phyloP scores from a whole-genome alignment of 345 rosid genomes.

The Euclidium syriacum region DNA sequence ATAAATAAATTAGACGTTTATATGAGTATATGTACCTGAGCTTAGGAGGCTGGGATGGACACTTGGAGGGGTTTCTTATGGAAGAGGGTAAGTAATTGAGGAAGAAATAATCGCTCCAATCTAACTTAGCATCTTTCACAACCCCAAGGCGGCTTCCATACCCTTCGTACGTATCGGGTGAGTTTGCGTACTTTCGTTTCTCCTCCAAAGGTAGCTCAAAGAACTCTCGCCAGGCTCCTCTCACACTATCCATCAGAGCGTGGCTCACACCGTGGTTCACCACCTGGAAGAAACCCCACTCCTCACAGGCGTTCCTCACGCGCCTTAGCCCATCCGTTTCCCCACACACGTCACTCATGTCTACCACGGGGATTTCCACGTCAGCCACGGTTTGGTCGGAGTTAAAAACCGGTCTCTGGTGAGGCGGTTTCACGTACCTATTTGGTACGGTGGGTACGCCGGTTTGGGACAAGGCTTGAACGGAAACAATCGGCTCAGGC shows the following conservation, averaged over 20 bases:
- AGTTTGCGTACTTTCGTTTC: slow-evolving; percentile 61
- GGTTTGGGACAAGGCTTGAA: slow-evolving; percentile 69
- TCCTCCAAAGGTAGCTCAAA: slow-evolving; percentile 63
- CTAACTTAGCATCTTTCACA: slow-evolving; percentile 72
- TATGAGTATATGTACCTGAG: slow-evolving; percentile 47
- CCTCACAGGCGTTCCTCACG: slow-evolving; percentile 52
- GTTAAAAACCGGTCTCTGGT: slow-evolving; percentile 41
- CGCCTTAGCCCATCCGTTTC: slow-evolving; percentile 24
- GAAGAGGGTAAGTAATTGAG: slow-evolving; percentile 60
- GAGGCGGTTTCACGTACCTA: slow-evolving; percentile 54
- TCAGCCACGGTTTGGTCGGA: background rate
- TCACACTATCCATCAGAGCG: slow-evolving; percentile 40
- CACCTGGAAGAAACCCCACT: slow-evolving; percentile 93
- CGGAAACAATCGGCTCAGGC: slow-evolving; percentile 94
- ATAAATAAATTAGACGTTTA: no score
- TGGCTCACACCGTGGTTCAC: slow-evolving; percentile 81
- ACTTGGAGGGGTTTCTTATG: slow-evolving; percentile 48
- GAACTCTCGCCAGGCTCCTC: slow-evolving; percentile 67
- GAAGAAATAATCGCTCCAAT: slow-evolving; percentile 92
- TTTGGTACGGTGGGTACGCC: slow-evolving; percentile 50
- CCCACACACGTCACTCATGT: slow-evolving; percentile 33
- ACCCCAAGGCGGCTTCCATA: slow-evolving; percentile 89
- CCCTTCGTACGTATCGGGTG: slow-evolving; percentile 84
- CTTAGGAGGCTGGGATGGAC: slow-evolving; percentile 68
- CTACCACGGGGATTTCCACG: slow-evolving; percentile 53